Evolutionary conservation across 176 grass and related monocot species (phyloP).

Genomic region (Triticum urartu): DNA sequence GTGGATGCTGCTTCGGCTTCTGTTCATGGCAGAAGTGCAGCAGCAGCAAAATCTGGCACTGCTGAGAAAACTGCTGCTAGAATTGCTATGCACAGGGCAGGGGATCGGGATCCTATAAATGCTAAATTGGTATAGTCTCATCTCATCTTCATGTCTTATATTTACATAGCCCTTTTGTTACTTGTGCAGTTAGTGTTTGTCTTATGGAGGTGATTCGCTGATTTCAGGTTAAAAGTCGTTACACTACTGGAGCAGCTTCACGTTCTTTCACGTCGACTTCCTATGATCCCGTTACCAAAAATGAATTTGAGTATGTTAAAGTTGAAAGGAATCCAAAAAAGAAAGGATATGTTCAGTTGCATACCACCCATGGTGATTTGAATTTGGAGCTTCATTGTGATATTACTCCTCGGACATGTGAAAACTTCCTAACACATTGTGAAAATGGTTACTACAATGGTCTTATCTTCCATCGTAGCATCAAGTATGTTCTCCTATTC

Average conservation of each 20-base stretch:
- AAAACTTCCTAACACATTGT: slow-evolving; percentile 97
- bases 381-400: slow-evolving; percentile 98
- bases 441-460: slow-evolving; percentile 98
- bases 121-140: slow-evolving; percentile 70
- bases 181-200: not conserved
- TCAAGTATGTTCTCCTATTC: slow-evolving; percentile 56
- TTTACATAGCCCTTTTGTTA: not conserved
- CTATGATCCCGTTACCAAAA: slow-evolving; percentile 90
- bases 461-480: slow-evolving; percentile 86
- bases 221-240: slow-evolving; percentile 93
- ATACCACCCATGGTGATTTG: slow-evolving; percentile 94
- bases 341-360: slow-evolving; percentile 94
- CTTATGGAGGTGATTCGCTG: slow-evolving; percentile 29
- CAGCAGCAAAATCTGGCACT: slow-evolving; percentile 78
- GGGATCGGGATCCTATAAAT: slow-evolving; percentile 83
- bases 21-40: slow-evolving; percentile 92
- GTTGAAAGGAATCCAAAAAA: slow-evolving; percentile 96
- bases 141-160: slow-evolving; percentile 18
- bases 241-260: slow-evolving; percentile 86
- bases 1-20: slow-evolving; percentile 99
- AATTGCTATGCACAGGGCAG: slow-evolving; percentile 91
- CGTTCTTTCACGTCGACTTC: slow-evolving; percentile 96
- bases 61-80: slow-evolving; percentile 88
- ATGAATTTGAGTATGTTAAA: slow-evolving; percentile 89
- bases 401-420: slow-evolving; percentile 82